These are phyloP conservation scores for Solanum gandarillasii DNA, from an alignment of 257 asterid genomes.

Conservation along the genomic window DNA sequence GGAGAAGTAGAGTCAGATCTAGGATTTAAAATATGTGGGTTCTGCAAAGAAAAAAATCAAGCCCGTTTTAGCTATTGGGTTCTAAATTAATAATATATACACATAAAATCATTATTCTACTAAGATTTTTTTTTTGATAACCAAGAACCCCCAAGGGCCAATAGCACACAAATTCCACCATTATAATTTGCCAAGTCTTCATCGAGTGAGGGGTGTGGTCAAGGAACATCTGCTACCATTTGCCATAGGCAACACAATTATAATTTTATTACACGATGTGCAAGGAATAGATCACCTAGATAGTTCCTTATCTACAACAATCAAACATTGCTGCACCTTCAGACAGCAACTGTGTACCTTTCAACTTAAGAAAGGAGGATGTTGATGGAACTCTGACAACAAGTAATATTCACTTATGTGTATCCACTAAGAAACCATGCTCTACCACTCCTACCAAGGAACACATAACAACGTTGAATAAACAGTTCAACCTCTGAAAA, in stretches of 20 bases:
- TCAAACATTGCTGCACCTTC: not conserved
- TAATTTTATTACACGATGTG: not conserved
- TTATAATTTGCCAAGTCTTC: not conserved
- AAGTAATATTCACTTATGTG: not conserved
- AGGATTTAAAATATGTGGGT: not conserved
- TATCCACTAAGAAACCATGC: not conserved
- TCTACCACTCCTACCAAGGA: not conserved
- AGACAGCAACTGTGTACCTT: not conserved
- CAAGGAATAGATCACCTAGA: not conserved
- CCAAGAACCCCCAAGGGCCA: not conserved
- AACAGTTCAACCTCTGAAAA: not conserved
- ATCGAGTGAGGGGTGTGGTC: not conserved
- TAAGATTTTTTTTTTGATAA: not conserved
- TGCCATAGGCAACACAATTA: not conserved
- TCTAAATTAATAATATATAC: not conserved
- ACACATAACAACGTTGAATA: not conserved
- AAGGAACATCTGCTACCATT: not conserved
- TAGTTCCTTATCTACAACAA: not conserved
- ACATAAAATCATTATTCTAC: not conserved
- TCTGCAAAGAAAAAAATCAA: not conserved
- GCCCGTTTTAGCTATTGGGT: not conserved
- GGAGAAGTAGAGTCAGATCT: not conserved
- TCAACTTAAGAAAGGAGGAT: not conserved
- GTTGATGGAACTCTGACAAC: not conserved
- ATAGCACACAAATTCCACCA: not conserved